phyloP scores from a whole-genome alignment of 2,329 filamentous ascomycete species.

The Karstenula rhodostoma region DNA sequence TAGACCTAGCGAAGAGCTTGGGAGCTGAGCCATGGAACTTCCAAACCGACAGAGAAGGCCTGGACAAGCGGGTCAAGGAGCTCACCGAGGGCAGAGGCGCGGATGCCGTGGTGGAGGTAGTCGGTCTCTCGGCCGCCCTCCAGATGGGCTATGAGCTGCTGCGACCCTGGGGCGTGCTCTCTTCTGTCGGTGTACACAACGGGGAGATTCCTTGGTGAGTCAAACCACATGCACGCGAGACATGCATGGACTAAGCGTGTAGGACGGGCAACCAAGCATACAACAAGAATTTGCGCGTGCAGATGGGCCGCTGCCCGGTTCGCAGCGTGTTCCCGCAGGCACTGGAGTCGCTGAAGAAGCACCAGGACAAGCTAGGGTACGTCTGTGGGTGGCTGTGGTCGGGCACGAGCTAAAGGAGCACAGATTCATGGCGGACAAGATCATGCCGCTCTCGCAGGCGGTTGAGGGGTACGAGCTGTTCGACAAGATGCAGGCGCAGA shows the following conservation, averaged over 20 bases:
- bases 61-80: slow-evolving; percentile 74
- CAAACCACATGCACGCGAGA: slow-evolving; percentile 26
- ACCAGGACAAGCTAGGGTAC: slow-evolving; percentile 59
- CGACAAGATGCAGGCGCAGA: slow-evolving; percentile 62
- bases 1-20: slow-evolving; percentile 75
- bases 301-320: slow-evolving; percentile 61
- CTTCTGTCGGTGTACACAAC: slow-evolving; percentile 59
- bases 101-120: slow-evolving; percentile 75
- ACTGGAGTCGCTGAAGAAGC: slow-evolving; percentile 54
- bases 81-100: slow-evolving; percentile 82
- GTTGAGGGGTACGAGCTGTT: slow-evolving; percentile 62
- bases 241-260: background rate
- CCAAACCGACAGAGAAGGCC: slow-evolving; percentile 67
- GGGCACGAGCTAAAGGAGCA: slow-evolving; percentile 9
- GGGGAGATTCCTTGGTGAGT: slow-evolving; percentile 59
- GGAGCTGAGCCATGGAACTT: slow-evolving; percentile 89
- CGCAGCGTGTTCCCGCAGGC: slow-evolving; percentile 59
- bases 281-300: slow-evolving; percentile 59
- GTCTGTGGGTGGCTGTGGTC: slow-evolving; percentile 16
- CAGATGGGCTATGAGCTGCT: slow-evolving; percentile 59
- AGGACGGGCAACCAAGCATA: slow-evolving; percentile 49
- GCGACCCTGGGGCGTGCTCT: slow-evolving; percentile 59
- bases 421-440: slow-evolving; percentile 62
- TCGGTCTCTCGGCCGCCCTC: slow-evolving; percentile 58
- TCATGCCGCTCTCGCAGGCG: slow-evolving; percentile 60